Base-by-base conservation (phyloP, 352 stramenopile genomes). In the Saprolegnia parasitica region DNA sequence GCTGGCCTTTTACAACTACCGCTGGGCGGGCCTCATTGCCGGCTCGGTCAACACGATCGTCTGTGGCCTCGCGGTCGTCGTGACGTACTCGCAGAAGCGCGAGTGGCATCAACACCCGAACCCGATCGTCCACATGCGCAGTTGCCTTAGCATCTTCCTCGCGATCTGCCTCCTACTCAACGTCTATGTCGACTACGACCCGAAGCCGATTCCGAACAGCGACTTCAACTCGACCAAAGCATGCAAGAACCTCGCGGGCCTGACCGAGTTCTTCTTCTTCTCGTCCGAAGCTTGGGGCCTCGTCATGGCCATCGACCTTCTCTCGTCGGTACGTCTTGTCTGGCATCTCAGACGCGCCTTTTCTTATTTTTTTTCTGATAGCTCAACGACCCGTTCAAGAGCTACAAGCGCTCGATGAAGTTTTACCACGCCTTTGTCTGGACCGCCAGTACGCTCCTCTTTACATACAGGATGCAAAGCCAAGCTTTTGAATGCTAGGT, bases 201-300 rank as follows among this genome's bases (percentile, higher is more conserved):
- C 86, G 8, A 46, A 24, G 1, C 35, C 20, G n/a, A 1, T 23
- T n/a, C 52, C 4, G 1, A 15, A 35, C 4, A 80, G 74, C 73
- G 73, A 81, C 32, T 77, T 74, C 0, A 81, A 79, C 56, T 76
- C 76, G 23, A 73, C 75, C 37, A 46, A 52, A 13, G 74, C 88
- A 58, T 95, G 87, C 68, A 76, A 81, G 39, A 75, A 81, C 49
- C 81, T 95, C 42, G 84, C 87, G 40, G 87, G 87, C 47, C 82
- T 91, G 61, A 96, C 86, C 40, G 87, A 96, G 72, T 96, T 96
- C 72, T 94, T 94, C 74, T 93, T 96, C 67, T 94, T 94, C 73
- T 90, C 86, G 23, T 86, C 81, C 26, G 87, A 96, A 56, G 86
- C 86, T 0, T 96, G 87, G 87, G 83, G 83, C 29, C 84, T 96